Evolutionary conservation across 331 rosid genomes (phyloP).

Genomic region (Cydonia oblonga): DNA sequence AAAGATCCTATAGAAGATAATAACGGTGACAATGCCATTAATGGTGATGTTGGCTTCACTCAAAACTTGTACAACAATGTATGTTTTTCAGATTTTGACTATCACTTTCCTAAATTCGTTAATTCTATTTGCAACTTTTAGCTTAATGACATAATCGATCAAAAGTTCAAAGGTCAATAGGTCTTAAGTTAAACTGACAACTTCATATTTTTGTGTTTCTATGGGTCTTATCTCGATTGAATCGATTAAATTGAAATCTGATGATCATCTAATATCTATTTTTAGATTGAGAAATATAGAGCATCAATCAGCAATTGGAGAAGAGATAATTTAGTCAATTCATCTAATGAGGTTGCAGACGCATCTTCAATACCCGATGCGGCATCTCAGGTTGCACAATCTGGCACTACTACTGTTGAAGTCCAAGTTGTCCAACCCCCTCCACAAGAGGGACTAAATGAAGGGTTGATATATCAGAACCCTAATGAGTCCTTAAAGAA

Average conservation of each 20-base stretch:
- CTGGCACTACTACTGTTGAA: background rate
- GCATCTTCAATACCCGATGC: background rate
- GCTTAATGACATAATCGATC: background rate
- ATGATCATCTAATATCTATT: background rate
- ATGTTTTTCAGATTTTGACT: background rate
- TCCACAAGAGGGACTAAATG: background rate
- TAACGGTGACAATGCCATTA: background rate
- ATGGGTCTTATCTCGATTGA: background rate
- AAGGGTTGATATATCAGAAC: background rate
- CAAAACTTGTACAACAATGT: constrained; percentile 9
- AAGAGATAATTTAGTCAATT: background rate
- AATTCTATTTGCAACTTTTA: background rate
- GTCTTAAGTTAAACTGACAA: background rate
- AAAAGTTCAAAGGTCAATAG: background rate
- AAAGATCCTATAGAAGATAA: background rate
- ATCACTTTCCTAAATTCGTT: background rate
- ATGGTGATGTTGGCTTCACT: background rate
- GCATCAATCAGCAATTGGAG: background rate
- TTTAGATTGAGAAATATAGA: background rate
- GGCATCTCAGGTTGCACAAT: background rate
- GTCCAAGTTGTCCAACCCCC: background rate
- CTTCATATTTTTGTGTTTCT: background rate
- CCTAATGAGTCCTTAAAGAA: background rate
- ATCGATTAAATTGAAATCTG: background rate
- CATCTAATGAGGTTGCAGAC: background rate